Conservation (phyloP, 2,329 filamentous ascomycete genomes). For the Colletotrichum godetiae region DNA sequence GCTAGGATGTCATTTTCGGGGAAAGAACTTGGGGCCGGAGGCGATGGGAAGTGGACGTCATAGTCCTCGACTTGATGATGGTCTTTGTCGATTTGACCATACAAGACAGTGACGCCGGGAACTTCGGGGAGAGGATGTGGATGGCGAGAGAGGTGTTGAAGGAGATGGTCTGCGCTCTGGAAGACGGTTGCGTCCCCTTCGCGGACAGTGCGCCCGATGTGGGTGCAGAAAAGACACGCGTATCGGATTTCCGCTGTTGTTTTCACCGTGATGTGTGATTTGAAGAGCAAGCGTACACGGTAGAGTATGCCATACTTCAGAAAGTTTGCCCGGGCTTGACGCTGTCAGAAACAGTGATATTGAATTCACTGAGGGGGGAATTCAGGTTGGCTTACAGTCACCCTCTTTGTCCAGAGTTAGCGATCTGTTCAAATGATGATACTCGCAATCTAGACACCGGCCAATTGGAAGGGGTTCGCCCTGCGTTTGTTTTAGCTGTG, state of each 20-base stretch:
- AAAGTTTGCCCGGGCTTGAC: slow-evolving; percentile 47
- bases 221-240: slow-evolving; percentile 53
- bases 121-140: slow-evolving; percentile 52
- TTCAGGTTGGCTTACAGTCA: slow-evolving; percentile 40
- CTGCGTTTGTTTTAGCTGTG: slow-evolving; percentile 23
- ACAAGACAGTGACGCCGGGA: slow-evolving; percentile 50
- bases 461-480: slow-evolving; percentile 37
- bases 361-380: neutral
- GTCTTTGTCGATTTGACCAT: slow-evolving; percentile 43
- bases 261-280: slow-evolving; percentile 51
- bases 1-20: slow-evolving; percentile 40
- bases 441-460: slow-evolving; percentile 42
- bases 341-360: neutral
- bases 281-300: slow-evolving; percentile 55
- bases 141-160: slow-evolving; percentile 53
- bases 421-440: slow-evolving; percentile 43
- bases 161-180: slow-evolving; percentile 47
- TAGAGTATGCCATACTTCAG: slow-evolving; percentile 48
- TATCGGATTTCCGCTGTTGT: slow-evolving; percentile 50
- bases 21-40: slow-evolving; percentile 37
- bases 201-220: slow-evolving; percentile 45
- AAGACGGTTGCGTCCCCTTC: slow-evolving; percentile 57
- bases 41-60: slow-evolving; percentile 51
- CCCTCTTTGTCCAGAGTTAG: slow-evolving; percentile 44
- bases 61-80: slow-evolving; percentile 42